Evolutionary conservation across 306 rosid species (phyloP).

Genomic region (Cicer chorassanicum): DNA sequence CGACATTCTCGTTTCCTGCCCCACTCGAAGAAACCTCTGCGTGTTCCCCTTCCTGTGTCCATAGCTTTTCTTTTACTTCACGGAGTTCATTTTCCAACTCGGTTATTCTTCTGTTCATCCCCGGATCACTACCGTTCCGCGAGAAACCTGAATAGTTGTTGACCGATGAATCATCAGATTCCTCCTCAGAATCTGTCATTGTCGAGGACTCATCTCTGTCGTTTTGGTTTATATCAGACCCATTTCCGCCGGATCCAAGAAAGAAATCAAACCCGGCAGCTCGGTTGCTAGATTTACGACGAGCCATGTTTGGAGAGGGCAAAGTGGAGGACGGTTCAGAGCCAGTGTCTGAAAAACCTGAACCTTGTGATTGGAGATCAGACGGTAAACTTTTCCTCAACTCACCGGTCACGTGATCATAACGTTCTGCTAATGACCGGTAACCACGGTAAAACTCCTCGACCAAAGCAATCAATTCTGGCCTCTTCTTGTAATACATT

Average conservation of each 20-base stretch:
- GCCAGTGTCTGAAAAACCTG: slow-evolving; percentile 69
- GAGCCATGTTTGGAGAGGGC: slow-evolving; percentile 62
- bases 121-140: slow-evolving; percentile 59
- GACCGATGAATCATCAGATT: slow-evolving; percentile 91
- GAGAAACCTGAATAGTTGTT: slow-evolving; percentile 70
- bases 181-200: slow-evolving; percentile 82
- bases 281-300: slow-evolving; percentile 64
- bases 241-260: slow-evolving; percentile 79
- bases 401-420: slow-evolving; percentile 87
- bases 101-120: slow-evolving; percentile 61
- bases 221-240: slow-evolving; percentile 67
- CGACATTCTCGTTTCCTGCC: slow-evolving; percentile 51
- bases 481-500: slow-evolving; percentile 96
- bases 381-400: slow-evolving; percentile 71
- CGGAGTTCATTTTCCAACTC: slow-evolving; percentile 90
- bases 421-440: slow-evolving; percentile 91
- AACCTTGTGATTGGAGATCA: slow-evolving; percentile 87
- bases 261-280: slow-evolving; percentile 96
- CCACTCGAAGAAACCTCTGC: slow-evolving; percentile 53
- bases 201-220: slow-evolving; percentile 84
- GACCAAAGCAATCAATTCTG: slow-evolving; percentile 83
- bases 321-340: slow-evolving; percentile 63
- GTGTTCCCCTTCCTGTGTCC: slow-evolving; percentile 65
- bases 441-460: slow-evolving; percentile 87
- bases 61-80: slow-evolving; percentile 73